Conservation (phyloP, 192 early-diverging fungal genomes). For the Coemansia sp. region DNA sequence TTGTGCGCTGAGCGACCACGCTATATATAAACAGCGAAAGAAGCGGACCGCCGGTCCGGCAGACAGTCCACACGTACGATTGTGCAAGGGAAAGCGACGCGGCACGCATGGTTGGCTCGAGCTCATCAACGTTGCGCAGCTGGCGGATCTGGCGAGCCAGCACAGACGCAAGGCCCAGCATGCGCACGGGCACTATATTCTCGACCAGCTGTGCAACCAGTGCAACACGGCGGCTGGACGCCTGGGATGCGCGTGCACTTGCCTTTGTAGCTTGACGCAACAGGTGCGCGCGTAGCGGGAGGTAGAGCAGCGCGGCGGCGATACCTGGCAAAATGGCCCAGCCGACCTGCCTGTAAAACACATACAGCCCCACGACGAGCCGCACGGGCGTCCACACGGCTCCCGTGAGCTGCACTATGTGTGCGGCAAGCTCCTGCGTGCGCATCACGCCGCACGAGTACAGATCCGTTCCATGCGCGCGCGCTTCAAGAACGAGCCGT, state of each 20-base stretch:
- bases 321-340: constrained; percentile 30
- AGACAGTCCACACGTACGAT: constrained; percentile 7
- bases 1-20: not conserved
- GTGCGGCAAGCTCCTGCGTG: constrained; percentile 12
- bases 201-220: constrained; percentile 18
- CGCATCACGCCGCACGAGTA: constrained; percentile 26
- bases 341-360: constrained; percentile 42
- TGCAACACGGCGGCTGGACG: not conserved
- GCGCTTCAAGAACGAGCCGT: not conserved
- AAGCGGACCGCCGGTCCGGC: constrained; percentile 32
- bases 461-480: constrained; percentile 4
- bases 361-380: constrained; percentile 9
- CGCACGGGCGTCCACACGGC: constrained; percentile 30
- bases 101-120: not conserved
- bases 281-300: constrained; percentile 24
- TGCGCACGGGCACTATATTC: constrained; percentile 25
- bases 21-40: constrained; percentile 33
- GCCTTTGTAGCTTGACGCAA: not conserved
- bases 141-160: constrained; percentile 3
- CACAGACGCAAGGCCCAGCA: constrained; percentile 22
- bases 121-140: constrained; percentile 13
- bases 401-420: constrained; percentile 9
- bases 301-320: constrained; percentile 13
- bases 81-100: not conserved
- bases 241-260: not conserved